phyloP scores from a whole-genome alignment of 2,329 filamentous ascomycete genomes.

The Zymoseptoria passerinii region DNA sequence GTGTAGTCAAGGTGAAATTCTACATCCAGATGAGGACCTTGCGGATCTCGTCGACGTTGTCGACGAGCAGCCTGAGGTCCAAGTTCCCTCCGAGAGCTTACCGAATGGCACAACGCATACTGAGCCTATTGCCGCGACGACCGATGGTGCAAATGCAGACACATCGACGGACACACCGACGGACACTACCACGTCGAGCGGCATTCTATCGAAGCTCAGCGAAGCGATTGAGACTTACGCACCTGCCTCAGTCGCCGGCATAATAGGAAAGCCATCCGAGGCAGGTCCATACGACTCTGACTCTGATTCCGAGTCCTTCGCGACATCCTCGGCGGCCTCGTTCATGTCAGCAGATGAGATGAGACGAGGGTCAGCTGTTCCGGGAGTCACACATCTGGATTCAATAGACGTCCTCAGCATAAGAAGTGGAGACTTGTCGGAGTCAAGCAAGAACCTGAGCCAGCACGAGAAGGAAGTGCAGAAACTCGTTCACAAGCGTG shows the following conservation, averaged over 20 bases:
- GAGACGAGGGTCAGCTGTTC: slow-evolving; percentile 25
- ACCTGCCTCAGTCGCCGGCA: slow-evolving; percentile 24
- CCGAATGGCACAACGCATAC: not conserved
- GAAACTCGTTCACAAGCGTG: slow-evolving; percentile 53
- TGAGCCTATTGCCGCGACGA: not conserved
- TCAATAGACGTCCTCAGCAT: slow-evolving; percentile 20
- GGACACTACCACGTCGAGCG: slow-evolving; percentile 11
- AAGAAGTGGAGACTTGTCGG: slow-evolving; percentile 13
- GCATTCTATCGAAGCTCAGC: slow-evolving; percentile 26
- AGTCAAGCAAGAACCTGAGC: slow-evolving; percentile 11
- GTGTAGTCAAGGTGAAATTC: slow-evolving; percentile 41
- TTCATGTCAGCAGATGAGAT: slow-evolving; percentile 40
- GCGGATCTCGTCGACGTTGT: slow-evolving; percentile 11
- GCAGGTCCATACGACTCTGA: slow-evolving; percentile 3
- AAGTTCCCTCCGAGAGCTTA: not conserved
- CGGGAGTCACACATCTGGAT: slow-evolving; percentile 18
- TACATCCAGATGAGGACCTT: slow-evolving; percentile 30
- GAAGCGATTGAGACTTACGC: slow-evolving; percentile 29
- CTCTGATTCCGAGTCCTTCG: slow-evolving; percentile 14
- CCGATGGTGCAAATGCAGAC: not conserved
- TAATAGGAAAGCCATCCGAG: slow-evolving; percentile 15
- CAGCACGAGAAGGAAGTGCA: slow-evolving; percentile 55
- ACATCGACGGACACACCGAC: not conserved
- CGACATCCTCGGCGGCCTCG: slow-evolving; percentile 23
- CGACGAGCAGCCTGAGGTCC: not conserved